Percentiles rank a stretch among this genome's conserved stretches.
These are phyloP conservation scores for Elsinoe necatrix DNA, from an alignment of 2,329 filamentous ascomycete genomes.

Conservation along the genomic window DNA sequence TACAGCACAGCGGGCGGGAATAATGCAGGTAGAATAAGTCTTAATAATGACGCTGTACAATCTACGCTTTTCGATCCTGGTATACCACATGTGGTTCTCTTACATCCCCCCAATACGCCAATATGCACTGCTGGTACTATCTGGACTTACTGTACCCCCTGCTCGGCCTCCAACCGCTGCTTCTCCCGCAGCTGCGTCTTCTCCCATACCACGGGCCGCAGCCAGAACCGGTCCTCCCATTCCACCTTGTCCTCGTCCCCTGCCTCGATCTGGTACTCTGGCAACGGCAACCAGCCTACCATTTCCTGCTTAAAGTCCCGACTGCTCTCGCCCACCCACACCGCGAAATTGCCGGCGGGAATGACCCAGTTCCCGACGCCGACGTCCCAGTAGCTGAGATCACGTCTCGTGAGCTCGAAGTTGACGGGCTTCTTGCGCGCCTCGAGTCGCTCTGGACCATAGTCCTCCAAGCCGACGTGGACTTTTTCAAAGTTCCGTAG, in stretches of 20 bases:
- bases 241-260: not conserved
- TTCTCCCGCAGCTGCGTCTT: not conserved
- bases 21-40: not conserved
- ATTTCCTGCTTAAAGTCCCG: conserved; percentile 20
- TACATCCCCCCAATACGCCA: not conserved
- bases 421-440: conserved; percentile 20
- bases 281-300: conserved; percentile 11
- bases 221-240: conserved; percentile 1
- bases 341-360: conserved; percentile 27
- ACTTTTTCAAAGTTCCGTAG: conserved; percentile 40
- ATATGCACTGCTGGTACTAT: no score
- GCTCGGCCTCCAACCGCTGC: not conserved
- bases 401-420: conserved; percentile 28
- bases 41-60: not conserved
- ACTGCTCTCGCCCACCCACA: conserved; percentile 26
- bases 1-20: not conserved
- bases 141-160: not conserved
- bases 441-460: conserved; percentile 15
- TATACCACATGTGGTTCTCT: not conserved
- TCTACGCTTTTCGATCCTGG: not conserved
- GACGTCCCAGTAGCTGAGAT: conserved; percentile 31
- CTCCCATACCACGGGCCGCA: not conserved
- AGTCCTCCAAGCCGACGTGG: conserved; percentile 20
- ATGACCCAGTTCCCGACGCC: conserved; percentile 31
- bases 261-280: not conserved